A percentile compares a stretch with the other conserved stretches of the same genome.
phyloP scores from a whole-genome alignment of 768 basidiomycete genomes.

The Tricholoma bakamatsutake region DNA sequence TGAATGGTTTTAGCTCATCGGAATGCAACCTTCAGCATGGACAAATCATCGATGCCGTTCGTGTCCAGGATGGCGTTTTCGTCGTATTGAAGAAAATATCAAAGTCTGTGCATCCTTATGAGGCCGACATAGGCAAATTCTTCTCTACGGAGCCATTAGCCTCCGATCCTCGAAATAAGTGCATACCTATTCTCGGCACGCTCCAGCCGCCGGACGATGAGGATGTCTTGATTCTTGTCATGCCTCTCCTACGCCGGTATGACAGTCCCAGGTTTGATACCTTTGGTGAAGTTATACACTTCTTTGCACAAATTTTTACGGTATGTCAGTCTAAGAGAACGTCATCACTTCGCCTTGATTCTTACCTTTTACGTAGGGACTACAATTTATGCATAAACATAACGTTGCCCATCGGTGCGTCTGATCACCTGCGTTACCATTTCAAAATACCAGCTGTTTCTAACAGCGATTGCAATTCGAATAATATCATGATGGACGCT shows the following conservation, averaged over 20 bases:
- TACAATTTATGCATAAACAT: too few species aligned
- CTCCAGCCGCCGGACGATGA: conserved; percentile 14
- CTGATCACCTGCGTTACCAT: neutral
- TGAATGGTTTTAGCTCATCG: neutral
- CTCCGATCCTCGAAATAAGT: conserved; percentile 24
- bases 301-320: neutral
- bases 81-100: conserved; percentile 23
- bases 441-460: too few species aligned
- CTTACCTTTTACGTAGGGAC: conserved; percentile 14
- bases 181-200: conserved; percentile 21
- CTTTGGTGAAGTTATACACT: conserved; percentile 21
- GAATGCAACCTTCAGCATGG: conserved; percentile 3
- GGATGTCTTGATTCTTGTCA: conserved; percentile 14
- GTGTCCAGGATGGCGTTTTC: conserved; percentile 18
- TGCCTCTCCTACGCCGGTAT: conserved; percentile 17
- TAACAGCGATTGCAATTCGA: too few species aligned
- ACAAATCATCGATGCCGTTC: conserved; percentile 21
- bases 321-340: neutral
- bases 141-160: conserved; percentile 7
- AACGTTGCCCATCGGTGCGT: conserved; percentile 21
- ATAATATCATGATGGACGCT: conserved; percentile 13
- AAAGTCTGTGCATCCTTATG: conserved; percentile 12
- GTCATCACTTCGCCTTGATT: neutral
- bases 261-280: conserved; percentile 18
- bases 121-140: conserved; percentile 22